phyloP scores from a whole-genome alignment of 2,329 filamentous ascomycete genomes.

The Sporothrix mexicana region DNA sequence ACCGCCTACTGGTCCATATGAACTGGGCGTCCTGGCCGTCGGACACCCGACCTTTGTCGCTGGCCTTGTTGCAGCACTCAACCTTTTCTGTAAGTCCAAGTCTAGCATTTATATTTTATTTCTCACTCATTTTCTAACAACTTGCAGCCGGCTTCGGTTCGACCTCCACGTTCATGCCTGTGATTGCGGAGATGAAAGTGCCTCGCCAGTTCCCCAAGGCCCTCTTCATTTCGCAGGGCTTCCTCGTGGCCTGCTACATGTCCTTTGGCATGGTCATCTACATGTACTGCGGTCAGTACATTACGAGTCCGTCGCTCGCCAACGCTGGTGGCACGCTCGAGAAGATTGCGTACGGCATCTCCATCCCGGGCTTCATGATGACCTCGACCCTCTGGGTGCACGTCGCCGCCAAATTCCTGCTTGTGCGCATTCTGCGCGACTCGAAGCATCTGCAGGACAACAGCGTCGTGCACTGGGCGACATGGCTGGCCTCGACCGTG shows the following conservation, averaged over 20 bases:
- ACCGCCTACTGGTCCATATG: conserved; percentile 48
- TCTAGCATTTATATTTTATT: neutral
- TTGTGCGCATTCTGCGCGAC: conserved; percentile 45
- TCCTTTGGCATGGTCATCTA: conserved; percentile 57
- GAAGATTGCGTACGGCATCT: conserved; percentile 65
- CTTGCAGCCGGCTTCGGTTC: conserved; percentile 64
- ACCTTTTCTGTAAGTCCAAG: conserved; percentile 40
- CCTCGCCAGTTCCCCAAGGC: conserved; percentile 66
- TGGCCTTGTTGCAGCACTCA: conserved; percentile 40
- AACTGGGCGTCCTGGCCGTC: conserved; percentile 53
- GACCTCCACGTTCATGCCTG: conserved; percentile 66
- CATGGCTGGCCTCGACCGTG: conserved; percentile 39
- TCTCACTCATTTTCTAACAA: conserved; percentile 32
- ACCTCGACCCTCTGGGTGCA: conserved; percentile 38
- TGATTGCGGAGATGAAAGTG: conserved; percentile 68
- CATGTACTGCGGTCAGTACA: conserved; percentile 64
- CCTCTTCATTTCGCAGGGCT: conserved; percentile 54
- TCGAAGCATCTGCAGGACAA: conserved; percentile 43
- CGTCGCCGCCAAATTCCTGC: conserved; percentile 30
- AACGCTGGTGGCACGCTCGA: conserved; percentile 65
- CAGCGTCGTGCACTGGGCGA: conserved; percentile 43
- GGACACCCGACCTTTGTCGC: conserved; percentile 54
- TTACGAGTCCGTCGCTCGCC: conserved; percentile 66
- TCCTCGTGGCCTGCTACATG: conserved; percentile 32
- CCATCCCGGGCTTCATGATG: conserved; percentile 39